Conservation (phyloP, 768 basidiomycete genomes). For the Pleurotus pulmonarius region DNA sequence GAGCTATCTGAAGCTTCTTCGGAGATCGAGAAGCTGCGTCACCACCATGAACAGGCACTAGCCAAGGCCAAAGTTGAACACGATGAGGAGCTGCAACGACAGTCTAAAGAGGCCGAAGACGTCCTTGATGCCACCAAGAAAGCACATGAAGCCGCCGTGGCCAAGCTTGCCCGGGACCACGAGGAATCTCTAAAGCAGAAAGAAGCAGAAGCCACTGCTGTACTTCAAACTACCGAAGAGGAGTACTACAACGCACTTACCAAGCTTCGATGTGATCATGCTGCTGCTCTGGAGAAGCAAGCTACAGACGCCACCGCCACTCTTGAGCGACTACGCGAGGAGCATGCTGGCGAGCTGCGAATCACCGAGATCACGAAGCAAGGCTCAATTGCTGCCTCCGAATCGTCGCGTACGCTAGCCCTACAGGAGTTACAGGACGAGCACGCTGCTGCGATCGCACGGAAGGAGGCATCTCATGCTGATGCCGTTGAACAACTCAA, state of each 20-base stretch:
- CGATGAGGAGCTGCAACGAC: conserved; percentile 47
- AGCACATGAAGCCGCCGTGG: conserved; percentile 52
- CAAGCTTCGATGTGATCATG: conserved; percentile 71
- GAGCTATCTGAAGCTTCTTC: conserved; percentile 41
- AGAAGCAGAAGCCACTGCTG: conserved; percentile 53
- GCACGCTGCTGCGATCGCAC: conserved; percentile 59
- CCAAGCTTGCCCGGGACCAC: conserved; percentile 50
- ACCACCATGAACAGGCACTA: conserved; percentile 59
- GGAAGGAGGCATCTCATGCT: conserved; percentile 61
- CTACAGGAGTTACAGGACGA: conserved; percentile 70
- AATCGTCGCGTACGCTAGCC: conserved; percentile 59
- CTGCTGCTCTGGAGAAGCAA: conserved; percentile 58
- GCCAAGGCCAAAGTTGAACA: conserved; percentile 54
- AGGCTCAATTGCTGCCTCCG: conserved; percentile 70
- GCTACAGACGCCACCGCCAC: conserved; percentile 55
- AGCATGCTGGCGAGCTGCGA: conserved; percentile 71
- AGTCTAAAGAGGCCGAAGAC: conserved; percentile 51
- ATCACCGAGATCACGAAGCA: conserved; percentile 74
- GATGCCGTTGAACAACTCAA: conserved; percentile 67
- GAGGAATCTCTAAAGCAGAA: conserved; percentile 53
- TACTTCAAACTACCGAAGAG: conserved; percentile 68
- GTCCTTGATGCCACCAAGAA: conserved; percentile 42
- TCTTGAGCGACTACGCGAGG: conserved; percentile 70
- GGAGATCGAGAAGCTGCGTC: conserved; percentile 42
- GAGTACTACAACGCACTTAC: conserved; percentile 81